These are phyloP conservation scores for Protea cynaroides DNA, from an alignment of 164 flowering plant genomes.

Conservation along the genomic window DNA sequence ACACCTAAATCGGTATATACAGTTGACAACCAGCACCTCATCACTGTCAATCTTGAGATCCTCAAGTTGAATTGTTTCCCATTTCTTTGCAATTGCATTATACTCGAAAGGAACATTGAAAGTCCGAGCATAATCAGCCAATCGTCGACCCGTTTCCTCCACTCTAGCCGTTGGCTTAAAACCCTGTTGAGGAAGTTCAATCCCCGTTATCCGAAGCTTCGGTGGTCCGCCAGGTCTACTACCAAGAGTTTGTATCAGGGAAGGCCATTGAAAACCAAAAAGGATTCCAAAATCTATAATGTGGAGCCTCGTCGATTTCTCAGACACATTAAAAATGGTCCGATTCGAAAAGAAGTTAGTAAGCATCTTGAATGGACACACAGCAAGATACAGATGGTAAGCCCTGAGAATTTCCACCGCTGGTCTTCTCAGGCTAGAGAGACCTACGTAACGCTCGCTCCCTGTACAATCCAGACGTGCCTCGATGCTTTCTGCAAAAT, in stretches of 20 bases:
- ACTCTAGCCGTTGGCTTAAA: constrained; percentile 73
- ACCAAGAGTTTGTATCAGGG: constrained; percentile 64
- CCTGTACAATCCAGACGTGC: constrained; percentile 85
- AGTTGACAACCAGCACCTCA: constrained; percentile 62
- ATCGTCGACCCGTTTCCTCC: constrained; percentile 73
- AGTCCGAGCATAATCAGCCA: constrained; percentile 52
- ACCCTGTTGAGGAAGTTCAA: constrained; percentile 86
- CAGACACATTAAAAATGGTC: constrained; percentile 33
- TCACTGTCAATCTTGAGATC: constrained; percentile 64
- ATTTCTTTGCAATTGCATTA: constrained; percentile 61
- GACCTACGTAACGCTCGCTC: constrained; percentile 58
- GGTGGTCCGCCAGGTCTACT: constrained; percentile 70
- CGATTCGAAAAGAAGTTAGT: constrained; percentile 52
- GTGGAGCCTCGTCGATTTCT: constrained; percentile 45
- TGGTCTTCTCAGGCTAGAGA: constrained; percentile 42
- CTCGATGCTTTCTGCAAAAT: constrained; percentile 76
- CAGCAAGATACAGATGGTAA: constrained; percentile 54
- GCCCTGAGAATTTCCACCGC: constrained; percentile 76
- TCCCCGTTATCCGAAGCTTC: constrained; percentile 69
- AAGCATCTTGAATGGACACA: constrained; percentile 76
- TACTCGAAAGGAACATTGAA: constrained; percentile 77
- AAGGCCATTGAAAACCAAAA: constrained; percentile 93
- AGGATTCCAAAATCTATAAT: constrained; percentile 85
- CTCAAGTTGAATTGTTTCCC: constrained; percentile 65
- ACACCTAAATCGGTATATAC: constrained; percentile 46